Percentiles rank a stretch among this genome's conserved stretches.
Conservation (phyloP, 495 filamentous ascomycete species). For the Letharia columbiana region DNA sequence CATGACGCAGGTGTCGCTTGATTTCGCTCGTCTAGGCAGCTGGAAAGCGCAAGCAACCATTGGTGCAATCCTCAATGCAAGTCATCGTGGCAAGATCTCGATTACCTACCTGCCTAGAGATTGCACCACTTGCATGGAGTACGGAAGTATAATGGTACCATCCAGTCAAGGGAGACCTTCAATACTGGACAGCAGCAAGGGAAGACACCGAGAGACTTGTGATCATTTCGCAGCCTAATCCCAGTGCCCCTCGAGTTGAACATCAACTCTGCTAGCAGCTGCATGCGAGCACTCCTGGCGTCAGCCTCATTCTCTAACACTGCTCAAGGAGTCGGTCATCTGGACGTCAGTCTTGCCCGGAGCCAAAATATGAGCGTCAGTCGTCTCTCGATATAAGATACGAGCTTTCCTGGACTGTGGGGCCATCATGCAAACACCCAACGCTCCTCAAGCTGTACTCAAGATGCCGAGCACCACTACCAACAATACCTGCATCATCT, state of each 20-base stretch:
- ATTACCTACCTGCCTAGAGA: background rate
- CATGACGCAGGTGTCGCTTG: background rate
- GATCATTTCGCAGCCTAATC: background rate
- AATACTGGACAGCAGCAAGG: background rate
- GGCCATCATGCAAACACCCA: slow-evolving; percentile 10
- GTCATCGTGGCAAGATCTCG: background rate
- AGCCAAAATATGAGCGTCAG: background rate
- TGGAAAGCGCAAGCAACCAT: slow-evolving; percentile 1
- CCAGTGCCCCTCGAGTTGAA: too few species aligned
- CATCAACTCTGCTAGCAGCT: background rate
- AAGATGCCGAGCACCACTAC: slow-evolving; percentile 17
- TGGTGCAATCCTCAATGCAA: background rate
- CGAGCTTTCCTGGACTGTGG: background rate
- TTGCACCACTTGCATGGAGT: background rate
- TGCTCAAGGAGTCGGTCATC: slow-evolving; percentile 6
- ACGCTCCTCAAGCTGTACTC: slow-evolving; percentile 1
- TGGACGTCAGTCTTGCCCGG: background rate
- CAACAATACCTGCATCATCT: slow-evolving; percentile 17
- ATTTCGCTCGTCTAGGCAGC: background rate
- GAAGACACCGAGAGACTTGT: background rate
- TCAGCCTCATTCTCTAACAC: background rate
- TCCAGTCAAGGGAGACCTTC: background rate
- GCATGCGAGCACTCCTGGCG: background rate
- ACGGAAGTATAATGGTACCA: too few species aligned
- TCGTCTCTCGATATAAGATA: background rate